phyloP scores from a whole-genome alignment of 176 grass and related monocot species.

The Carex cristatella region DNA sequence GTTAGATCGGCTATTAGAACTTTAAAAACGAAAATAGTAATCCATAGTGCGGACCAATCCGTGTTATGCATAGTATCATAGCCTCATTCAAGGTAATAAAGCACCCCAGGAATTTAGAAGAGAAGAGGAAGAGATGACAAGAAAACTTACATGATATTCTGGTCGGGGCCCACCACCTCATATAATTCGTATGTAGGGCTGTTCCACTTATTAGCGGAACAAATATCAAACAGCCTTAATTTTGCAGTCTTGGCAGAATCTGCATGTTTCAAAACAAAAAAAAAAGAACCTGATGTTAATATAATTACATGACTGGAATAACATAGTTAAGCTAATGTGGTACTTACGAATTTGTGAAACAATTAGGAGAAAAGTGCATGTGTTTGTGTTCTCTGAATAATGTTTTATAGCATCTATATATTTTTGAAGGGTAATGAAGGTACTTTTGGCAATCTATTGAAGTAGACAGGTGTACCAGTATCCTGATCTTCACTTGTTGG shows the following conservation, averaged over 20 bases:
- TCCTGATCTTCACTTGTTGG: neutral
- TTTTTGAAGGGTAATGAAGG: neutral
- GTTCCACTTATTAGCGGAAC: constrained; percentile 18
- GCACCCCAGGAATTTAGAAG: neutral
- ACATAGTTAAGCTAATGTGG: too few relatives aligned
- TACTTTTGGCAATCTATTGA: too few relatives aligned
- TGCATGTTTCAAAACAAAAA: neutral
- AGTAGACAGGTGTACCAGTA: neutral
- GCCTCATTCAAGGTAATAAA: neutral
- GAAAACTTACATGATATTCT: constrained; percentile 43
- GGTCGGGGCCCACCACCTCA: constrained; percentile 34
- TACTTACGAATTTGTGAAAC: neutral
- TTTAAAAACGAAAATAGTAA: too few relatives aligned
- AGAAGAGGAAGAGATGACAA: neutral
- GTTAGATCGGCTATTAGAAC: too few relatives aligned
- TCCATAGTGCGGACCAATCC: too few relatives aligned
- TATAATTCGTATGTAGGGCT: constrained; percentile 20
- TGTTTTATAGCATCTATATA: neutral
- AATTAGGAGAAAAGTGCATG: neutral
- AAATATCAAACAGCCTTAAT: neutral
- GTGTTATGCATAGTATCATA: too few relatives aligned
- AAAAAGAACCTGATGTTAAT: neutral
- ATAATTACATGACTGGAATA: too few relatives aligned
- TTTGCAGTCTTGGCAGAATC: constrained; percentile 4
- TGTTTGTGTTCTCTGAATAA: neutral